Evolutionary conservation across 1,139 yeast genomes (phyloP).

Genomic region (Hanseniaspora gamundiae): DNA sequence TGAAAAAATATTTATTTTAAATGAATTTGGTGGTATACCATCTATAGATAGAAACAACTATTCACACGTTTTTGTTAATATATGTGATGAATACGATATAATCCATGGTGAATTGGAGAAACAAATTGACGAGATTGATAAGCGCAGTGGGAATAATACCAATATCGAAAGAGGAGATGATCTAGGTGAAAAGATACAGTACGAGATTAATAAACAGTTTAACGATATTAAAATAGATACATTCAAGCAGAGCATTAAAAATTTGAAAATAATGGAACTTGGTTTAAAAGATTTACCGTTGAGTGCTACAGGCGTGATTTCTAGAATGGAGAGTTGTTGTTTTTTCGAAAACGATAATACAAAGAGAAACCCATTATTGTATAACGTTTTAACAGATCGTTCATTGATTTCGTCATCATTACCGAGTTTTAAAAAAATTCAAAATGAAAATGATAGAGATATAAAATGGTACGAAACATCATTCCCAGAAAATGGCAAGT

Average conservation of each 20-base stretch:
- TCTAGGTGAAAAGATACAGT: background rate
- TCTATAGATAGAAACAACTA: constrained; percentile 69
- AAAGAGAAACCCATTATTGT: constrained; percentile 62
- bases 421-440: constrained; percentile 49
- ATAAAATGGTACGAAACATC: constrained; percentile 18
- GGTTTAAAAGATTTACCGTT: constrained; percentile 27
- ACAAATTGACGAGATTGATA: constrained; percentile 8
- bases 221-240: constrained; percentile 45
- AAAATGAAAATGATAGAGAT: constrained; percentile 9
- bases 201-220: constrained; percentile 21
- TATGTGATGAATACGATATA: constrained; percentile 68
- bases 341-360: background rate
- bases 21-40: constrained; percentile 81
- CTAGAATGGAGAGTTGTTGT: constrained; percentile 16
- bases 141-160: too few relatives aligned
- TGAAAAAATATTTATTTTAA: constrained; percentile 73
- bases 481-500: background rate
- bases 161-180: background rate
- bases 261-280: constrained; percentile 25
- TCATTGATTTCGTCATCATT: constrained; percentile 88
- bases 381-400: constrained; percentile 81
- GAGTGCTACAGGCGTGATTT: constrained; percentile 29
- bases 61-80: constrained; percentile 78
- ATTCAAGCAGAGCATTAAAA: constrained; percentile 21
- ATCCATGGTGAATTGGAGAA: constrained; percentile 25